These are phyloP conservation scores for Colletotrichum sojae DNA, from an alignment of 2,329 filamentous ascomycete species.

Conservation along the genomic window DNA sequence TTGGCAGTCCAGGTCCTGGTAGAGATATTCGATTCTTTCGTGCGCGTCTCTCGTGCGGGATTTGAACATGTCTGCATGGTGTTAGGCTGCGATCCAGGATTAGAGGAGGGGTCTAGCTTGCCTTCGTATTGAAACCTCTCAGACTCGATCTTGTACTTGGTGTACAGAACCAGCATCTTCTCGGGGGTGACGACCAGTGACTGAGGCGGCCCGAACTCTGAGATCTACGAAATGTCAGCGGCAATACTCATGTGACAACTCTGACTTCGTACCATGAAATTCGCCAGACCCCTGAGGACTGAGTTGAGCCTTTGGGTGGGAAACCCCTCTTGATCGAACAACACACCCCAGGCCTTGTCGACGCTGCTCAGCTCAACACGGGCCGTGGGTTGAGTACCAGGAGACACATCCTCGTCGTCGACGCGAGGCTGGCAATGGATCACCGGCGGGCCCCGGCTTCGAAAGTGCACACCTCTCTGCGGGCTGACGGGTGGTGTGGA, in stretches of 20 bases:
- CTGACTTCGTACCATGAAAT: constrained; percentile 74
- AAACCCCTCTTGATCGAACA: constrained; percentile 78
- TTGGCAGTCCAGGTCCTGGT: constrained; percentile 66
- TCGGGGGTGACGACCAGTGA: constrained; percentile 78
- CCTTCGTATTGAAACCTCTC: constrained; percentile 80
- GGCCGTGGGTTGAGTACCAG: neutral
- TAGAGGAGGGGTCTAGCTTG: constrained; percentile 53
- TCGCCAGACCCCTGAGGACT: constrained; percentile 80
- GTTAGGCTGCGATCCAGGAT: neutral
- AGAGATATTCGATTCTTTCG: constrained; percentile 71
- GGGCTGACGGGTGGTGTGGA: constrained; percentile 25
- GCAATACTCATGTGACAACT: neutral
- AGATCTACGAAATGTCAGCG: constrained; percentile 45
- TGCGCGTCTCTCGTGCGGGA: constrained; percentile 54
- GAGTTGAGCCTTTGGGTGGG: constrained; percentile 79
- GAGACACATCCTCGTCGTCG: constrained; percentile 8
- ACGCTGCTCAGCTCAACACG: constrained; percentile 67
- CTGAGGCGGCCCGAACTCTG: constrained; percentile 44
- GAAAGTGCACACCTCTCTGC: constrained; percentile 31
- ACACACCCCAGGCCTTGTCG: constrained; percentile 81
- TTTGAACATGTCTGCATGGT: constrained; percentile 66
- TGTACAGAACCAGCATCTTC: constrained; percentile 83
- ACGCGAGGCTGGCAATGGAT: constrained; percentile 33
- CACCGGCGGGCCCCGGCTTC: constrained; percentile 20
- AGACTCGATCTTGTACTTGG: constrained; percentile 71